A percentile compares a stretch with the other conserved stretches of the same genome.
phyloP scores from a whole-genome alignment of 192 early-diverging fungal species.

The Backusella tarrabulga region DNA sequence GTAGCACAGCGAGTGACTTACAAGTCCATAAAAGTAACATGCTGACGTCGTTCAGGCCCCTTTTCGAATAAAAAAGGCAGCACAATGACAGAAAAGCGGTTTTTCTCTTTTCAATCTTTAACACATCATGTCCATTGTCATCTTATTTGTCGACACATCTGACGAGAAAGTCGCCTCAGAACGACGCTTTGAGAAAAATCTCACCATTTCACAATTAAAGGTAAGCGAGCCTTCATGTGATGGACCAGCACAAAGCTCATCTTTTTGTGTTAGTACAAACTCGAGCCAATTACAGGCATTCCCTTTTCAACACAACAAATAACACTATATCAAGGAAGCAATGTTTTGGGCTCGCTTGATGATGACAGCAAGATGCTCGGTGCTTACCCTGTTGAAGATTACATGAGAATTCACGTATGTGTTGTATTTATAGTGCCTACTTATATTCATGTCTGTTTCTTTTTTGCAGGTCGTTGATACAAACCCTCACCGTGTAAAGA shows the following conservation, averaged over 20 bases:
- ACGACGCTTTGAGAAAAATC: conserved; percentile 78
- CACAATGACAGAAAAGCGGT: not conserved
- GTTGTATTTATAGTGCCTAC: not conserved
- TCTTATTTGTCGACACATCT: conserved; percentile 77
- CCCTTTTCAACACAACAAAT: conserved; percentile 66
- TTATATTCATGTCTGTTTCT: not conserved
- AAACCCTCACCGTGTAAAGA: conserved; percentile 61
- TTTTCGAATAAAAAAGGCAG: not conserved
- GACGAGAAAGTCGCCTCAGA: conserved; percentile 77
- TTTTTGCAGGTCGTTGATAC: conserved; percentile 59
- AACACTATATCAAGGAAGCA: conserved; percentile 55
- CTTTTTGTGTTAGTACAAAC: conserved; percentile 54
- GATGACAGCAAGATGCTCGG: conserved; percentile 77
- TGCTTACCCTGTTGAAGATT: conserved; percentile 83
- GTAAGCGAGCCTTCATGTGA: conserved; percentile 36
- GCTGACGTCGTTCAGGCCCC: not conserved
- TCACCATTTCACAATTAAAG: conserved; percentile 70
- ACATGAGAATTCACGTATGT: conserved; percentile 70
- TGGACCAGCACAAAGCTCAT: not conserved
- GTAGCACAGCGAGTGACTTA: not conserved
- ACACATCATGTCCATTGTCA: conserved; percentile 73
- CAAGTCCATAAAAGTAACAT: not conserved
- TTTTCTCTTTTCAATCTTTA: not conserved
- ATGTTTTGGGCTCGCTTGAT: conserved; percentile 46
- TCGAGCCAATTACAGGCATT: conserved; percentile 93